Percentiles rank a stretch among this genome's conserved stretches.
Conservation (phyloP, 768 basidiomycete species). For the Psilocybe subaeruginosa region DNA sequence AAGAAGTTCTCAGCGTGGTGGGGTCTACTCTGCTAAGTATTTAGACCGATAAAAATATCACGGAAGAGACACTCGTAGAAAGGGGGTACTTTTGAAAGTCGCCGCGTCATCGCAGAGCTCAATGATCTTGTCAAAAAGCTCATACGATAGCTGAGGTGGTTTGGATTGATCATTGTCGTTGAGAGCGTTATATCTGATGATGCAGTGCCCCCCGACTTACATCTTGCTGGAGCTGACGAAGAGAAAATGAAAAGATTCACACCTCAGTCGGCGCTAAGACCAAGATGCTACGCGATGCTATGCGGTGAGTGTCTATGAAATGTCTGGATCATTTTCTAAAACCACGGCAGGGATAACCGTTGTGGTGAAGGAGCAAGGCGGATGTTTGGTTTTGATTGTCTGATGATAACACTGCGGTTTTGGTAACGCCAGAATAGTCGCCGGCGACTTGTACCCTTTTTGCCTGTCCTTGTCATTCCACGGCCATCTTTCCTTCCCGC, state of each 20-base stretch:
- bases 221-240: too few relatives aligned
- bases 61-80: not conserved
- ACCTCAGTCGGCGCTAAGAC: too few relatives aligned
- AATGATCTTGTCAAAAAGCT: not conserved
- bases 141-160: not conserved
- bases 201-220: too few relatives aligned
- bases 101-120: not conserved
- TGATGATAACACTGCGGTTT: slow-evolving; percentile 11
- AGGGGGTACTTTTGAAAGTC: not conserved
- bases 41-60: not conserved
- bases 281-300: too few relatives aligned
- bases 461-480: slow-evolving; percentile 1
- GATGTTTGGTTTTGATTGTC: slow-evolving; percentile 23
- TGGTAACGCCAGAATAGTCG: slow-evolving; percentile 10
- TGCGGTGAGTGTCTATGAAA: not conserved
- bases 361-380: not conserved
- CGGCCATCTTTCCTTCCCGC: not conserved
- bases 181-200: not conserved
- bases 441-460: slow-evolving; percentile 15
- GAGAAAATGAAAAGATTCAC: too few relatives aligned
- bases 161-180: not conserved
- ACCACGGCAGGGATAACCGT: not conserved
- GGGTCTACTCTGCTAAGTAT: not conserved
- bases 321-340: not conserved
- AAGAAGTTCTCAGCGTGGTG: not conserved